These are phyloP conservation scores for Candida ortonii DNA, from an alignment of 805 yeast genomes.

Conservation along the genomic window DNA sequence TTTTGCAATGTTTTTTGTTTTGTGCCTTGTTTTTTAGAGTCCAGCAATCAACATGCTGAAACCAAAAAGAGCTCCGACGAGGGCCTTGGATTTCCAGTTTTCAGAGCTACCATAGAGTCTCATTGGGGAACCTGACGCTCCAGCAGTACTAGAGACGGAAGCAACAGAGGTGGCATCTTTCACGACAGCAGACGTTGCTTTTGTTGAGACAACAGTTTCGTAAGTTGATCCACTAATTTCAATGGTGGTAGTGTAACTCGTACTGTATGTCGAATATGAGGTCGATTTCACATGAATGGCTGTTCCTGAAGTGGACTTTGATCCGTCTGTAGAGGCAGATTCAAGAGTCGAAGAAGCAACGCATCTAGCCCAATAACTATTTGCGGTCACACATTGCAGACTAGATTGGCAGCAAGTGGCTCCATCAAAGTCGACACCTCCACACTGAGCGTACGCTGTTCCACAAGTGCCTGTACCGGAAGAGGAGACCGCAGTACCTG, in stretches of 20 bases:
- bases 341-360: slow-evolving; percentile 24
- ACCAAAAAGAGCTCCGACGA: slow-evolving; percentile 23
- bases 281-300: slow-evolving; percentile 10
- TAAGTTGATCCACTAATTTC: slow-evolving; percentile 14
- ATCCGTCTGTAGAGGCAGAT: slow-evolving; percentile 2
- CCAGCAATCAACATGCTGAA: slow-evolving; percentile 21
- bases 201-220: slow-evolving; percentile 12
- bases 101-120: slow-evolving; percentile 10
- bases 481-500: slow-evolving; percentile 1
- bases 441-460: slow-evolving; percentile 31
- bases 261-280: slow-evolving; percentile 15
- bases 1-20: no score
- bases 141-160: slow-evolving; percentile 17
- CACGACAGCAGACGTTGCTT: slow-evolving; percentile 16
- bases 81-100: slow-evolving; percentile 22
- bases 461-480: slow-evolving; percentile 21
- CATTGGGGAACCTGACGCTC: slow-evolving; percentile 14
- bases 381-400: slow-evolving; percentile 23
- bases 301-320: slow-evolving; percentile 5
- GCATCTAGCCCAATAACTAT: slow-evolving; percentile 32
- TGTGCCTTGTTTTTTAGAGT: slow-evolving; percentile 10
- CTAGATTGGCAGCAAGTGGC: slow-evolving; percentile 28
- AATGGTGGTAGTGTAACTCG: slow-evolving; percentile 10
- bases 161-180: slow-evolving; percentile 21
- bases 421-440: slow-evolving; percentile 28